Percentiles rank a stretch among this genome's conserved stretches.
These are phyloP conservation scores for Rhodotorula diobovata DNA, from an alignment of 768 basidiomycete species.

Conservation along the genomic window DNA sequence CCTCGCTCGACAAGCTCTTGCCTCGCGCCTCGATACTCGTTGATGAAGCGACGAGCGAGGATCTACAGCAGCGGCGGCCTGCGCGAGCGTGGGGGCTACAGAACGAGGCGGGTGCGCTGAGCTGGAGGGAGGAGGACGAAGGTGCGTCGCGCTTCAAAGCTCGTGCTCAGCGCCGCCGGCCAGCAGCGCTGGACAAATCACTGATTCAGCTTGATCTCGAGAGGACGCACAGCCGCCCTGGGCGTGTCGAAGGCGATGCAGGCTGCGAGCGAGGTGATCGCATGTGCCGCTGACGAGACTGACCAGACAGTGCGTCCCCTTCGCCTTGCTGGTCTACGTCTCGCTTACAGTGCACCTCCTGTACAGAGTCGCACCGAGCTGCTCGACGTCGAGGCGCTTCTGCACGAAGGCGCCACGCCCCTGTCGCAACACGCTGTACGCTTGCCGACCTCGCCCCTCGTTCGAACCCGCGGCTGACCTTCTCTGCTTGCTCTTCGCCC, in stretches of 20 bases:
- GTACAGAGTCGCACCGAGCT: neutral
- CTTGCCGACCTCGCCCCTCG: neutral
- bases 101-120: conserved; percentile 75
- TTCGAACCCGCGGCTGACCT: neutral
- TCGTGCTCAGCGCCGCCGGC: neutral
- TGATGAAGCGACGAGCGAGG: neutral
- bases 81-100: conserved; percentile 54
- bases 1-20: conserved; percentile 1
- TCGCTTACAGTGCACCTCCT: no score
- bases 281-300: neutral
- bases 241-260: conserved; percentile 20
- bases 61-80: conserved; percentile 44
- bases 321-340: neutral
- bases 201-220: no score
- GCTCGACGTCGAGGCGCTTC: neutral
- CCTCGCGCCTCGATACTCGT: no score
- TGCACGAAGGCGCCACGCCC: neutral
- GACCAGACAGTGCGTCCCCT: conserved; percentile 5
- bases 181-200: neutral
- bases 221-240: neutral
- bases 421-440: neutral
- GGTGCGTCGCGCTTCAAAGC: conserved; percentile 51
- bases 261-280: conserved; percentile 3
- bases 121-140: conserved; percentile 73
- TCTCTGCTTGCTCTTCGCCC: neutral